Conservation (phyloP, 352 stramenopile species). For the Phytophthora citrophthora region DNA sequence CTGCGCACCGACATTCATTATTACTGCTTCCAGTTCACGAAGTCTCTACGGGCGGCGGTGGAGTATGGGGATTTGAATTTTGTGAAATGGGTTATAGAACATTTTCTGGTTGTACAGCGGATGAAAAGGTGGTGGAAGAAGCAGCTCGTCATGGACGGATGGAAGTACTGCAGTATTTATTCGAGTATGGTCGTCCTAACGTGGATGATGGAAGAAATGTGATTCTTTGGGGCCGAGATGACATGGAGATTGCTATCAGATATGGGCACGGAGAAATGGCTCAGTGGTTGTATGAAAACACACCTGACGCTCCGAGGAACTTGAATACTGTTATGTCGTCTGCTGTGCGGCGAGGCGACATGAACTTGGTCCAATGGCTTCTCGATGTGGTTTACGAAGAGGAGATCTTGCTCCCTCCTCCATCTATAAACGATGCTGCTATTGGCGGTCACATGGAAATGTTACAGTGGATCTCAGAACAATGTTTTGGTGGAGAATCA, state of each 20-base stretch:
- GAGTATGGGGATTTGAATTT: slow-evolving; percentile 11
- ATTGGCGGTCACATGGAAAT: slow-evolving; percentile 17
- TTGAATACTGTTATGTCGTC: slow-evolving; percentile 4
- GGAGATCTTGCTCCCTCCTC: background rate
- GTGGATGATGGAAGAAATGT: background rate
- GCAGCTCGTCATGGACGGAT: slow-evolving; percentile 11
- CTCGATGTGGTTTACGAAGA: slow-evolving; percentile 13
- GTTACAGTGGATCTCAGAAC: slow-evolving; percentile 13
- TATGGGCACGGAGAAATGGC: slow-evolving; percentile 5
- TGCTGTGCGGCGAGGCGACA: slow-evolving; percentile 2
- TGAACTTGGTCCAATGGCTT: slow-evolving; percentile 7
- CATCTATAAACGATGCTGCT: slow-evolving; percentile 15
- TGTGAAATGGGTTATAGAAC: slow-evolving; percentile 7
- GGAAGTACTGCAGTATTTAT: slow-evolving; percentile 16
- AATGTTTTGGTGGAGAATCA: background rate
- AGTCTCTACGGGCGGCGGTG: slow-evolving; percentile 4
- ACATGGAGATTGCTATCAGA: slow-evolving; percentile 11
- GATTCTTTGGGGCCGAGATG: slow-evolving; percentile 23
- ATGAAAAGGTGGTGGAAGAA: slow-evolving; percentile 23
- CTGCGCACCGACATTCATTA: slow-evolving; percentile 16
- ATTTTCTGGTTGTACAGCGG: slow-evolving; percentile 20
- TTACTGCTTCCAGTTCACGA: slow-evolving; percentile 18
- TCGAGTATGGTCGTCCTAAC: slow-evolving; percentile 3
- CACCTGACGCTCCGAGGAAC: background rate
- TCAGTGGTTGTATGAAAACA: slow-evolving; percentile 20